Percentiles rank a stretch among this genome's conserved stretches.
Conservation (phyloP, 176 grass and related monocot species). For the Oryza officinalis region DNA sequence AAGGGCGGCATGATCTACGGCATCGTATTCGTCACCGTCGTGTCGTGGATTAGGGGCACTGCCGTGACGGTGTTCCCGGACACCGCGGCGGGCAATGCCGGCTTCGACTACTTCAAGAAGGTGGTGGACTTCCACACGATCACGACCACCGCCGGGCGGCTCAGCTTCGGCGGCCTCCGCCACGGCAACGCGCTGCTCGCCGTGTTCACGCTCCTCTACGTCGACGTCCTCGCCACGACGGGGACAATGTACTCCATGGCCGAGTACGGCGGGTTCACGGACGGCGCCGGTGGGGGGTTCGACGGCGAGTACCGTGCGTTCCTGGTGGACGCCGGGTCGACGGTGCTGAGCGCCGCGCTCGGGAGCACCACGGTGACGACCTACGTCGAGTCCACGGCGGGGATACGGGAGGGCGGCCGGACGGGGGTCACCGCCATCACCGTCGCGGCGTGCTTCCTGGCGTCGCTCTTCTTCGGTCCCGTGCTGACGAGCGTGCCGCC, state of each 20-base stretch:
- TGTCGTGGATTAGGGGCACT: constrained; percentile 69
- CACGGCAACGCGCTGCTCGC: constrained; percentile 48
- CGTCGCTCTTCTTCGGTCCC: constrained; percentile 62
- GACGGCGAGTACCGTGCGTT: constrained; percentile 72
- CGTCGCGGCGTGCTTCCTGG: constrained; percentile 52
- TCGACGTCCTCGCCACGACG: constrained; percentile 73
- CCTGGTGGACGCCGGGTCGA: constrained; percentile 57
- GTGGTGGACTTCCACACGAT: constrained; percentile 62
- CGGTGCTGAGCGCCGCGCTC: constrained; percentile 57
- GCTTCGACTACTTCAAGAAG: constrained; percentile 63
- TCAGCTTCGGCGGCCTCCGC: constrained; percentile 53
- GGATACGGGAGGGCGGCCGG: constrained; percentile 67
- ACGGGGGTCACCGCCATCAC: constrained; percentile 66
- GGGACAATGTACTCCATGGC: constrained; percentile 80
- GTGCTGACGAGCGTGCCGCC: constrained; percentile 63
- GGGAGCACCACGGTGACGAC: constrained; percentile 67
- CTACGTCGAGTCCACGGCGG: constrained; percentile 70
- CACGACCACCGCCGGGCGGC: constrained; percentile 41
- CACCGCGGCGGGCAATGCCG: constrained; percentile 52
- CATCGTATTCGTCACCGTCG: constrained; percentile 58
- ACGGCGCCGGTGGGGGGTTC: constrained; percentile 51
- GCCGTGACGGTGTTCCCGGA: constrained; percentile 63
- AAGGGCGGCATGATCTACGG: constrained; percentile 79
- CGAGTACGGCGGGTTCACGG: constrained; percentile 58
- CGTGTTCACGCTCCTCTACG: constrained; percentile 63